These are phyloP conservation scores for Fusarium sp. DNA, from an alignment of 2,329 filamentous ascomycete genomes.

Conservation along the genomic window DNA sequence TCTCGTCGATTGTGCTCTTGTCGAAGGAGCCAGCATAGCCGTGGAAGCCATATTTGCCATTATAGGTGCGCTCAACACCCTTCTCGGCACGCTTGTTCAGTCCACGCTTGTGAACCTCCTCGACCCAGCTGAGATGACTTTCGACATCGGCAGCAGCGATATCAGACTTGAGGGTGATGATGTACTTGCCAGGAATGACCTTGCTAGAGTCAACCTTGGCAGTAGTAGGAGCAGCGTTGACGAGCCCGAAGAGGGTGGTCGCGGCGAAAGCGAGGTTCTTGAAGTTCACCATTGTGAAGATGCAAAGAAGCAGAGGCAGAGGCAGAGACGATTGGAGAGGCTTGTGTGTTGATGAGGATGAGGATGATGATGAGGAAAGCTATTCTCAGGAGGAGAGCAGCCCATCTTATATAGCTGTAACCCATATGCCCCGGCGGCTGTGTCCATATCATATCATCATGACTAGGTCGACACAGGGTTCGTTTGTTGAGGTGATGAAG, in stretches of 20 bases:
- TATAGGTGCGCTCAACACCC: conserved; percentile 50
- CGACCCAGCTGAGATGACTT: conserved; percentile 62
- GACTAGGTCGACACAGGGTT: background rate
- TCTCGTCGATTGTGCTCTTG: conserved; percentile 54
- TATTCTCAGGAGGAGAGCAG: conserved; percentile 1
- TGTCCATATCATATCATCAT: conserved; percentile 16
- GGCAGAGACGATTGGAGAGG: conserved; percentile 9
- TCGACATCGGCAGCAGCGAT: conserved; percentile 59
- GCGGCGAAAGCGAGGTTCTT: conserved; percentile 46
- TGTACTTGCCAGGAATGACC: conserved; percentile 62
- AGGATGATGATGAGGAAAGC: conserved; percentile 19
- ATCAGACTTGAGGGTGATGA: conserved; percentile 71
- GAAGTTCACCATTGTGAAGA: conserved; percentile 49
- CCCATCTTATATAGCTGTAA: conserved; percentile 40
- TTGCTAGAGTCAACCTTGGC: conserved; percentile 31
- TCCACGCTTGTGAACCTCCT: conserved; percentile 67
- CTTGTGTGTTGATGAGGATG: conserved; percentile 21
- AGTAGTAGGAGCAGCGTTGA: conserved; percentile 41
- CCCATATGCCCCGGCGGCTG: background rate
- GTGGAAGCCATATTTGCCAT: conserved; percentile 50
- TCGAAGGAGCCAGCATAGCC: conserved; percentile 61
- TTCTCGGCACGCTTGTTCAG: conserved; percentile 59
- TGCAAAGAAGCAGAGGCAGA: conserved; percentile 1
- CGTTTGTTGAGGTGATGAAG: background rate
- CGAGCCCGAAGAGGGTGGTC: conserved; percentile 42